Percentiles rank a stretch among this genome's conserved stretches.
Evolutionary conservation across 2,329 filamentous ascomycete species (phyloP).

Genomic region (Lachnellula subtilissima): DNA sequence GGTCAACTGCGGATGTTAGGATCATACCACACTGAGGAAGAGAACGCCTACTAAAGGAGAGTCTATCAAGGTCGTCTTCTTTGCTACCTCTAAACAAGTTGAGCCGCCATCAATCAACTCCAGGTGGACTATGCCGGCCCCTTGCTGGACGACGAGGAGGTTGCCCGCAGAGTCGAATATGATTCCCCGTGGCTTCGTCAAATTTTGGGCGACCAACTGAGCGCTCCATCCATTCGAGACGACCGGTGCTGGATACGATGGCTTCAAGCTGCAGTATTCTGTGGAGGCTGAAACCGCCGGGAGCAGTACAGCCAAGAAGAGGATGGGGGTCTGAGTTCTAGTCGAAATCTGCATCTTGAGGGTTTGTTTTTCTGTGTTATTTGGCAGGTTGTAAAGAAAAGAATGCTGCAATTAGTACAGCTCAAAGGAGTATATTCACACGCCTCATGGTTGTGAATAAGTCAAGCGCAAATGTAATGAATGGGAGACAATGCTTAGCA

Average conservation of each 20-base stretch:
- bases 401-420: not conserved
- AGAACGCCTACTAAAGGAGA: constrained; percentile 11
- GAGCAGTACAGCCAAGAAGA: constrained; percentile 3
- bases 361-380: not conserved
- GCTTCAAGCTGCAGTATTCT: constrained; percentile 14
- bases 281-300: not conserved
- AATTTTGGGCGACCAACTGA: constrained; percentile 23
- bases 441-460: not conserved
- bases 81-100: constrained; percentile 20
- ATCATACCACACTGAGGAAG: not conserved
- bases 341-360: constrained; percentile 5
- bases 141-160: constrained; percentile 29
- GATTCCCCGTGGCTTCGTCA: constrained; percentile 27
- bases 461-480: not conserved
- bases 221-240: constrained; percentile 26
- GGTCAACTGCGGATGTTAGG: constrained; percentile 41
- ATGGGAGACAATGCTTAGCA: not conserved
- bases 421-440: not conserved
- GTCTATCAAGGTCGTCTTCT: constrained; percentile 20
- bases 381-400: not conserved
- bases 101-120: constrained; percentile 22
- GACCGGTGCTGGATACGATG: constrained; percentile 20
- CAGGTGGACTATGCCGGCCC: constrained; percentile 26
- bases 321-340: constrained; percentile 1
- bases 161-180: constrained; percentile 30